Evolutionary conservation across 2,329 filamentous ascomycete species (phyloP), one percentile per base, ranked within the genome.

Genomic region (Chrysoporthe cubensis): DNA sequence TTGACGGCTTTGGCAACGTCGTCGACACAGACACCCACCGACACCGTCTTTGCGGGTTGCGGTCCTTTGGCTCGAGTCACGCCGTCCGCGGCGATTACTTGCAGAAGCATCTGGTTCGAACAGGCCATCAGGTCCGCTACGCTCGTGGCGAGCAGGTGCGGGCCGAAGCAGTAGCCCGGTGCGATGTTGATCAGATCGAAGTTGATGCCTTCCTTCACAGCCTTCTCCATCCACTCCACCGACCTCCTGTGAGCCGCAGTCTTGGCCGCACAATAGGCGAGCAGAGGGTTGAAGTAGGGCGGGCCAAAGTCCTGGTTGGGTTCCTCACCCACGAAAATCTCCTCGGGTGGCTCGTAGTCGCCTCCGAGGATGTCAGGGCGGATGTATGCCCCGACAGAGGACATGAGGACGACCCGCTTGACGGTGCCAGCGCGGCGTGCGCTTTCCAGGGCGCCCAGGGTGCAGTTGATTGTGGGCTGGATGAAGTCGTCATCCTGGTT

Each of bases 401-500:
- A 72, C 13, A 66, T 64, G 21, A 72, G 32, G n/a, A 72, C 52
- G n/a, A 72, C 70, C 32, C 71, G 62, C 57, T 64, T 65, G 18
- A 73, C 70, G 4, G 70, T 69, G 32, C 69, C 69, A n/a, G 66
- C 67, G 54, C 66, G 63, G 34, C 66, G 57, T 16, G 71, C 69
- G 5, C 68, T 65, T 13, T 66, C 64, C 4, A 74, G 67, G 1
- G 71, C 71, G 2, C 69, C 67, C 26, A 71, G 52, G 8, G 71
- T 74, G n/a, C 73, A 71, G 40, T 72, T 64, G 9, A 70, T 40
- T 8, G 73, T 72, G 1, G 72, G 73, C 16, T 56, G 37, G 56
- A 73, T 69, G 11, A 74, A 26, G 16, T 72, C 66, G 6, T 69
- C 57, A 34, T 71, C 67, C 16, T 64, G 34, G 34, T 71, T 70